These are phyloP conservation scores for Penicillium roqueforti DNA, from an alignment of 495 filamentous ascomycete species.

Conservation along the genomic window DNA sequence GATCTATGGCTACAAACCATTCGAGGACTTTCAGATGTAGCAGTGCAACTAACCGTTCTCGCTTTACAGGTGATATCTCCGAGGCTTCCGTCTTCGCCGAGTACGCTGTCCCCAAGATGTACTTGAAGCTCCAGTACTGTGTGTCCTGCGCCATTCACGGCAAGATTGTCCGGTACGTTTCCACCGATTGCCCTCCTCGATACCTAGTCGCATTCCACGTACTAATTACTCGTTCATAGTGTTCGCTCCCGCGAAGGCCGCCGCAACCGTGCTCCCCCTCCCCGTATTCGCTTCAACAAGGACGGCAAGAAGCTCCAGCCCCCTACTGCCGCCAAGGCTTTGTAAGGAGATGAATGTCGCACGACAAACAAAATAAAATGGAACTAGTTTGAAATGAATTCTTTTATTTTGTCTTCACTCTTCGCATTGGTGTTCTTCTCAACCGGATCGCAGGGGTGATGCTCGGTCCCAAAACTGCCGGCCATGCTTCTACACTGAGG, in stretches of 20 bases:
- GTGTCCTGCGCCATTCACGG: constrained; percentile 99
- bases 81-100: constrained; percentile 98
- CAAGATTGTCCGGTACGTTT: constrained; percentile 97
- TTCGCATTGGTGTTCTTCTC: constrained; percentile 24
- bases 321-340: constrained; percentile 70
- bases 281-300: constrained; percentile 98
- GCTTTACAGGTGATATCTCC: constrained; percentile 88
- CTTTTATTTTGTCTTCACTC: constrained; percentile 34
- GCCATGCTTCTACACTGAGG: constrained; percentile 16
- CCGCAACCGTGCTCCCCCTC: constrained; percentile 97
- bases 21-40: constrained; percentile 2
- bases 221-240: constrained; percentile 48
- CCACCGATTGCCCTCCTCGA: neutral
- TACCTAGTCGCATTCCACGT: constrained; percentile 22
- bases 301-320: constrained; percentile 99
- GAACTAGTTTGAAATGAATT: constrained; percentile 37
- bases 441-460: constrained; percentile 19
- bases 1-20: constrained; percentile 1
- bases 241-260: constrained; percentile 95
- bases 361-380: constrained; percentile 36
- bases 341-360: constrained; percentile 43
- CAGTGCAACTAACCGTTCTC: constrained; percentile 5
- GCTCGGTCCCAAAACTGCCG: constrained; percentile 12
- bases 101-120: constrained; percentile 99
- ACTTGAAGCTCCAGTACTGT: constrained; percentile 99